Evolutionary conservation across 2,329 filamentous ascomycete species (phyloP), one percentile per base, ranked within the genome.

Genomic region (Albifimbria verrucaria): DNA sequence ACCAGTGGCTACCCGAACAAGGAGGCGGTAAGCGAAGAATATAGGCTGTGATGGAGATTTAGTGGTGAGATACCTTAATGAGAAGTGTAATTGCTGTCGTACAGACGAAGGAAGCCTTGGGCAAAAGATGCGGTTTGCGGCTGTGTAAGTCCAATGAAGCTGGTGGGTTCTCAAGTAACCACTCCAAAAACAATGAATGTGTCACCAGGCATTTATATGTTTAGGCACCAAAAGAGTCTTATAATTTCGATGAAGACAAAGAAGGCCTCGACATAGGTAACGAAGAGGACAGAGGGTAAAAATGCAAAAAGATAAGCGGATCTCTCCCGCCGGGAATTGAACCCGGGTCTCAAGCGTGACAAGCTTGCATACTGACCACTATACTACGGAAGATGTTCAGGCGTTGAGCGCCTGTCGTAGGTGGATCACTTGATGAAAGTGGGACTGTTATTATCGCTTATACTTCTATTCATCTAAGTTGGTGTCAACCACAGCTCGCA

Each of bases 1-100:
- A 48, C 76, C 76, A 1, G 58, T 64, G 12, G 57, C 69, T 18
- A 66, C 61, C n/a, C 59, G 68, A 50, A 66, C 66, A 6, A 65
- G 69, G 48, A 64, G 65, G 45, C 61, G 66, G 49, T 69, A 55
- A 60, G 17, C 12, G 17, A 43, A 36, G n/a, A 36, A n/a, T 36
- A 36, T 36, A 36, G 28, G 28, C 10, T n/a, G 10, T 36, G 28
- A 36, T 10, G 28, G 28, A n/a, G n/a, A 39, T 12, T 2, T 12
- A 39, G 32, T 2, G 32, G 32, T n/a, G 4, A 39, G 3, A 39
- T 39, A n/a, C n/a, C 32, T n/a, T 3, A n/a, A 39, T 39, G 2
- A 39, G 32, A 39, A 12, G 32, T 39, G n/a, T 12, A 39, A 39
- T 39, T 12, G 4, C 3, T 39, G n/a, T n/a, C n/a, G n/a, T n/a